Base-by-base conservation (phyloP, 768 basidiomycete species). In the Boletus patriciae region DNA sequence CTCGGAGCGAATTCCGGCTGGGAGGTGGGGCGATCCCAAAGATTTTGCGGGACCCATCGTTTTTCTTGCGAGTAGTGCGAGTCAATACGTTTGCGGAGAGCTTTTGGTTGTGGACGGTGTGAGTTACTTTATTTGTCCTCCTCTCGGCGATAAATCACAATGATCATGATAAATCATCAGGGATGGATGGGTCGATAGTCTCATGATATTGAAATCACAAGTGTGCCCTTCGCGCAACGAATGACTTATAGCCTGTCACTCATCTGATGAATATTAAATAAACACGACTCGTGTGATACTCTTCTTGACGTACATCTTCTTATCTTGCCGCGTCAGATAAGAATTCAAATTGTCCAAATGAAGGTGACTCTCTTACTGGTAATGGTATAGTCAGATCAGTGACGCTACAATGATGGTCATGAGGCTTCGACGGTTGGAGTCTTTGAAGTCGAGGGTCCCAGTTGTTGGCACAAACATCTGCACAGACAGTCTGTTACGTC, bases 1-100 rank as follows among this genome's bases (percentile, higher is more conserved):
- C 69, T 79, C 85, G 51, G 87, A 87, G 64, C 78, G 86, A 43
- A 88, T 88, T 51, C 87, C 87, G 21, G 83, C 83, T 6, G 82
- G 80, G 23, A 74, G 87, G 59, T 88, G 87, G 87, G 87, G 85
- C 49, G 70, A 73, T 44, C 86, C 87, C 7, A 70, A 68, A 8
- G 87, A 88, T 73, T 86, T 88, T 68, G 85, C 83, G 21, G 87
- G 87, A 13, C 83, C 83, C 8, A 71, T 84, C 54, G 78, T 88
- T 31, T 88, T 83, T 72, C 80, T 88, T 33, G 85, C 87, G 11
- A 83, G 83, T 58, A 69, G 68, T 50, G 87, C 85, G 2, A 83
- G 82, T 60, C 80, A 85, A 63, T 88, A 88, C 64, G 79, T 88
- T n/a, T 83, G 79, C 44, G 87, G 87, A 23, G 87, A 88, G 68